Evolutionary conservation across 2,329 filamentous ascomycete species (phyloP), one percentile per base, ranked within the genome.

Genomic region (Chrysoporthe cubensis): DNA sequence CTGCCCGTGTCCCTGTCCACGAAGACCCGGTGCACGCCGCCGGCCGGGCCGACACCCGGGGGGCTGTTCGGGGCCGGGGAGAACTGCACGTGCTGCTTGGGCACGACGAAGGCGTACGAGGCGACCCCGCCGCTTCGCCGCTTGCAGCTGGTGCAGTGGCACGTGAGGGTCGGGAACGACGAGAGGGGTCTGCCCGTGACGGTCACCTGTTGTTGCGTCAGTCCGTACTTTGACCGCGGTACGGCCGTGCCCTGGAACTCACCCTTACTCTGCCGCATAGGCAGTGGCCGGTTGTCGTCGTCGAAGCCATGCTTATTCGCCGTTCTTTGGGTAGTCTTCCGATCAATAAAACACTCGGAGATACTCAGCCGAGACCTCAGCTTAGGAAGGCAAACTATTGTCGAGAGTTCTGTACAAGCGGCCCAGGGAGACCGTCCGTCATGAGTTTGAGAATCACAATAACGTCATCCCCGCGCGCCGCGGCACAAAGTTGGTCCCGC

Each of bases 71-170:
- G 57, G 8, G 37, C 66, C 3, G 66, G 66, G 3, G 50, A 21
- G 57, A 67, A 65, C 18, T 44, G 62, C n/a, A 69, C 65, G 14
- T 65, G 62, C 34, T 67, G 56, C 40, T 67, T 54, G n/a, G 67
- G 65, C 9, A 69, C 67, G 4, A 69, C 56, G 32, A 69, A 69
- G 54, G 67, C 67, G 48, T 69, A 69, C 5, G 59, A 64, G 16
- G 61, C 67, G n/a, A 69, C 50, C 16, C 67, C 67, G 13, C 67
- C 67, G 34, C 65, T 67, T 16, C 67, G 67, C 44, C 65, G 57
- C 21, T 69, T 69, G 62, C 67, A 67, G 37, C 54, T 64, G 26
- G 26, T 44, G 57, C 67, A 69, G 65, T 69, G 67, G 57, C 67
- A 69, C 43, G 61, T 64, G 48, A 69, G 67, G n/a, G 67, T 67